Percentiles rank a stretch among this genome's conserved stretches.
phyloP scores from a whole-genome alignment of 2,329 filamentous ascomycete genomes.

The Zymoseptoria pseudotritici region DNA sequence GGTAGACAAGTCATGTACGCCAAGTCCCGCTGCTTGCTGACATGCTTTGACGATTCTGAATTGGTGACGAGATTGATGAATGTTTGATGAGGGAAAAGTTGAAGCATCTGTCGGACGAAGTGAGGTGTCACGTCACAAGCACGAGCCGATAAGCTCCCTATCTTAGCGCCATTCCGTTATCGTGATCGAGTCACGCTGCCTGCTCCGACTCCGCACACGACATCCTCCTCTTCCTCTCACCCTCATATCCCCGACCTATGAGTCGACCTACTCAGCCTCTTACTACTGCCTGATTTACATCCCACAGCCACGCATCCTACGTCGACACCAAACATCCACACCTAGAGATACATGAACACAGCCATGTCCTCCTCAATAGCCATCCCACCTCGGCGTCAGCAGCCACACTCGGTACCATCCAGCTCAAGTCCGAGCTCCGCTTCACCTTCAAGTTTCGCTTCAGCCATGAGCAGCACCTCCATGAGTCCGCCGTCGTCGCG shows the following conservation, averaged over 20 bases:
- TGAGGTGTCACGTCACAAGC: too few species aligned
- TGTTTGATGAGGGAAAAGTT: too few species aligned
- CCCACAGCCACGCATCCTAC: background rate
- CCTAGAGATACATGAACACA: background rate
- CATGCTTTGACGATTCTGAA: too few species aligned
- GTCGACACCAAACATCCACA: background rate
- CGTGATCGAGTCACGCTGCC: background rate
- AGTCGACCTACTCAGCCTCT: background rate
- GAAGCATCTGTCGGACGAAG: too few species aligned
- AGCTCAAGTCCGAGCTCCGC: background rate
- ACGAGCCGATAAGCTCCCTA: background rate
- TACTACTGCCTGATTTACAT: background rate
- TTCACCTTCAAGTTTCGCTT: background rate
- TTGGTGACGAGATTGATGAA: too few species aligned
- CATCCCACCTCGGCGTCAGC: slow-evolving; percentile 48
- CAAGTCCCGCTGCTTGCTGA: too few species aligned
- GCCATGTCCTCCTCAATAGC: slow-evolving; percentile 62
- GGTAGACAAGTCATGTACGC: too few species aligned
- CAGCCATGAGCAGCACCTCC: slow-evolving; percentile 1
- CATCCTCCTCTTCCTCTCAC: background rate
- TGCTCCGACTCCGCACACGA: background rate
- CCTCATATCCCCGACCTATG: background rate
- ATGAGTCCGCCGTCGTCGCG: background rate
- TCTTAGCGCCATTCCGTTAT: background rate
- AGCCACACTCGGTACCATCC: background rate